Evolutionary conservation across 1,284 basidiomycete species (phyloP).

Genomic region (Cerrena zonata): DNA sequence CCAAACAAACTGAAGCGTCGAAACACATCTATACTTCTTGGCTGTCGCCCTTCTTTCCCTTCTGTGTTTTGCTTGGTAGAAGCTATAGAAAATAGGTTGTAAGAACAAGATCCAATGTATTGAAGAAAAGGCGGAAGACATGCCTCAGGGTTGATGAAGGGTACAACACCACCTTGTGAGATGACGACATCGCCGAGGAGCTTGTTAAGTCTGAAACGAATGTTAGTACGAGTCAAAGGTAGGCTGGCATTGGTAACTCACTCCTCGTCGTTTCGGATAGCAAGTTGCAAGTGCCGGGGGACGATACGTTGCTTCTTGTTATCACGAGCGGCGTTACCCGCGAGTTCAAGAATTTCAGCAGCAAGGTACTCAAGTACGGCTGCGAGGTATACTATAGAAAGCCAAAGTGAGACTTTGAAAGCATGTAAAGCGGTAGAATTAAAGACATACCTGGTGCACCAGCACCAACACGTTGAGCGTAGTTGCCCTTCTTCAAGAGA

Average conservation of each 20-base stretch:
- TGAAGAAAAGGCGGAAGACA: conserved; percentile 8
- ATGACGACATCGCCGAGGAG: conserved; percentile 78
- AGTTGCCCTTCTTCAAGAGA: conserved; percentile 84
- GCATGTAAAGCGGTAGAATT: conserved; percentile 4
- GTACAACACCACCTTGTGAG: conserved; percentile 84
- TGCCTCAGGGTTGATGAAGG: conserved; percentile 46
- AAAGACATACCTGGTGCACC: conserved; percentile 64
- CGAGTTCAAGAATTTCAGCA: conserved; percentile 83
- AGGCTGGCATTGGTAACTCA: conserved; percentile 23
- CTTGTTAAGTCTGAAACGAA: conserved; percentile 48
- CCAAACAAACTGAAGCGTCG: conserved; percentile 1
- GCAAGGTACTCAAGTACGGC: conserved; percentile 80
- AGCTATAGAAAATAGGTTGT: conserved; percentile 36
- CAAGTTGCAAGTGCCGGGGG: conserved; percentile 81
- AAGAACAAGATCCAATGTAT: background rate
- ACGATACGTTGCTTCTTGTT: conserved; percentile 87
- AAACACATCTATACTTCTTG: conserved; percentile 34
- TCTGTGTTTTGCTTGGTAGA: conserved; percentile 45
- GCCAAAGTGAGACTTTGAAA: background rate
- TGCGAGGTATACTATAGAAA: conserved; percentile 71
- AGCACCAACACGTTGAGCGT: conserved; percentile 74
- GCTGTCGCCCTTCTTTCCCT: conserved; percentile 35
- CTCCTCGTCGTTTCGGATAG: conserved; percentile 84
- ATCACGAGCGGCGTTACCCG: conserved; percentile 76
- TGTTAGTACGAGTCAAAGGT: background rate